A percentile compares a stretch with the other conserved stretches of the same genome.
phyloP scores from a whole-genome alignment of 2,329 filamentous ascomycete species.

The Ilyonectria destructans region DNA sequence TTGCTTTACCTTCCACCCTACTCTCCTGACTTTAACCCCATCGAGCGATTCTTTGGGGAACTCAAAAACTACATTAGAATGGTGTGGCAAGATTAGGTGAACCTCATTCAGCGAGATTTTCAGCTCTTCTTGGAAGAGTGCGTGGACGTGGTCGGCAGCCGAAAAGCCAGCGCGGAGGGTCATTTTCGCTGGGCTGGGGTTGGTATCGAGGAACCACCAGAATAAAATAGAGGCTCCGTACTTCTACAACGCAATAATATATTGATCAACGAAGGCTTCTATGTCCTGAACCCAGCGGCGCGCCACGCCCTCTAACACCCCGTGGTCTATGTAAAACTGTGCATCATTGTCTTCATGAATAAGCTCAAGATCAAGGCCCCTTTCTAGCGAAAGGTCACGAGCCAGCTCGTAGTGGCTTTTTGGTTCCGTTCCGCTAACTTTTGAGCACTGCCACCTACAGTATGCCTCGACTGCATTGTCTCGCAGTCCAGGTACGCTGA shows the following conservation, averaged over 20 bases:
- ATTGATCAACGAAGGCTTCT: background rate
- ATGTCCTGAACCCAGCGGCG: background rate
- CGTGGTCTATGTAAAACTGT: background rate
- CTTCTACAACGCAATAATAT: background rate
- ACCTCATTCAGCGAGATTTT: constrained; percentile 40
- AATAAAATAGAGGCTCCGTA: constrained; percentile 2
- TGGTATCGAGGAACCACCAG: constrained; percentile 4
- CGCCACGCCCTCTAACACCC: background rate
- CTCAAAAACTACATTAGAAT: constrained; percentile 42
- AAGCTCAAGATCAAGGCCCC: constrained; percentile 1
- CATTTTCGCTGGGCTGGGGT: constrained; percentile 28
- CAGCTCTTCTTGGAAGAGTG: constrained; percentile 40
- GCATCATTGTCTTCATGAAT: constrained; percentile 1
- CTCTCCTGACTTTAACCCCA: constrained; percentile 46
- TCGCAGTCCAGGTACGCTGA: background rate
- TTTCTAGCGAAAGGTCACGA: background rate
- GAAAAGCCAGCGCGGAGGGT: constrained; percentile 26
- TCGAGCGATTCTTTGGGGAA: constrained; percentile 45
- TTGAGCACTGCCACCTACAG: background rate
- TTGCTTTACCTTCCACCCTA: constrained; percentile 40
- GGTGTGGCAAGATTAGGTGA: constrained; percentile 32
- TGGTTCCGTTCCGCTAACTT: background rate
- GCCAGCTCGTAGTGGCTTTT: background rate
- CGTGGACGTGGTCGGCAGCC: constrained; percentile 37
- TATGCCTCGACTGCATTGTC: background rate